phyloP scores from a whole-genome alignment of 768 basidiomycete genomes.

The Cyclocybe aegerita region DNA sequence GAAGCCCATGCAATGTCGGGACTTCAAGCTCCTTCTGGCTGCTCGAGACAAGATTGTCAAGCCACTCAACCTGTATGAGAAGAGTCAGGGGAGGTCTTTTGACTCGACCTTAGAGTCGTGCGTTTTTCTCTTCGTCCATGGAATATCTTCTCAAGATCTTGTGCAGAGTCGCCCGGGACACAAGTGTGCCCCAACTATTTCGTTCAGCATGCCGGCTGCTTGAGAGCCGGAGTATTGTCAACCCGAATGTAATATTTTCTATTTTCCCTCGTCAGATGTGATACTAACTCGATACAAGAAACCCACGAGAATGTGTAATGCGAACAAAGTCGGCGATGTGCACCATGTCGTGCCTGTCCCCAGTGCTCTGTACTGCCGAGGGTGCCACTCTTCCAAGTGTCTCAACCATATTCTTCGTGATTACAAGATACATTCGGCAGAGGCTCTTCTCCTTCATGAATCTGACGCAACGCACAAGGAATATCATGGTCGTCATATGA shows the following conservation, averaged over 20 bases:
- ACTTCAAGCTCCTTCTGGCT: constrained; percentile 43
- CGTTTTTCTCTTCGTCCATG: not conserved
- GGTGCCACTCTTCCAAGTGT: constrained; percentile 39
- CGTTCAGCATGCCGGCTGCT: constrained; percentile 29
- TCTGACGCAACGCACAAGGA: constrained; percentile 24
- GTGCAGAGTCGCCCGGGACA: constrained; percentile 2
- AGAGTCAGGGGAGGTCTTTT: not conserved
- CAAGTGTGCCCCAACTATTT: constrained; percentile 19
- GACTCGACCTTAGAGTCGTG: constrained; percentile 5
- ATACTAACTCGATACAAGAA: constrained; percentile 2
- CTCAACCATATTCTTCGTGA: constrained; percentile 34
- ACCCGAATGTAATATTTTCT: constrained; percentile 1
- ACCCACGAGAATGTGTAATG: constrained; percentile 4
- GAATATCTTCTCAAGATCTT: not conserved
- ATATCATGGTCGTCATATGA: constrained; percentile 34
- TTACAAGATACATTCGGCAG: constrained; percentile 35
- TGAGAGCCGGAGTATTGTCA: constrained; percentile 13
- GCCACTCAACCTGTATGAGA: constrained; percentile 8
- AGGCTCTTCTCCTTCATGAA: constrained; percentile 30
- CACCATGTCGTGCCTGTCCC: constrained; percentile 19
- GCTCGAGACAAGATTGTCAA: constrained; percentile 9
- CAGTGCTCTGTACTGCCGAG: constrained; percentile 34
- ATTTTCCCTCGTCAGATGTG: not conserved
- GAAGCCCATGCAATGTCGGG: constrained; percentile 58
- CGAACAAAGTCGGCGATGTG: not conserved